These are phyloP conservation scores for Aureobasidium sp. DNA, from an alignment of 2,329 filamentous ascomycete species.

Conservation along the genomic window DNA sequence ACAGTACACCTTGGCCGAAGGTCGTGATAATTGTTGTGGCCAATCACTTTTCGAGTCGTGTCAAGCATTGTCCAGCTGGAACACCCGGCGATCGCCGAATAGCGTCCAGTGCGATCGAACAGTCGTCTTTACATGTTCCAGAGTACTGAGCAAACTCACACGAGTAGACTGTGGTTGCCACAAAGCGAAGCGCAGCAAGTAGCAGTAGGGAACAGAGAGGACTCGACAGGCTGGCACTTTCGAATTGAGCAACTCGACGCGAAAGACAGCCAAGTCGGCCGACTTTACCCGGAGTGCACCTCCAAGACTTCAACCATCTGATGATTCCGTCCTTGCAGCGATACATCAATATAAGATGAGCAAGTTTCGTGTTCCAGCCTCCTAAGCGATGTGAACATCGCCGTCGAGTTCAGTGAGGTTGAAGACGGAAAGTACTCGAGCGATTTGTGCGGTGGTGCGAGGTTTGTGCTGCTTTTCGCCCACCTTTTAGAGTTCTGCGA, in stretches of 20 bases:
- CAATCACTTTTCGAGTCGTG: background rate
- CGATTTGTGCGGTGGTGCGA: background rate
- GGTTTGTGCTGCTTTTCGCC: background rate
- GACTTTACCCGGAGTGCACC: background rate
- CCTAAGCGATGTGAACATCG: background rate
- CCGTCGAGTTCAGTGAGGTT: background rate
- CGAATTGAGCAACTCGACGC: background rate
- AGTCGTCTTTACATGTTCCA: background rate
- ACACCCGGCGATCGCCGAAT: background rate
- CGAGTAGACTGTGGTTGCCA: background rate
- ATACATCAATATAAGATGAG: conserved; percentile 8
- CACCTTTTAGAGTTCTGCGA: background rate
- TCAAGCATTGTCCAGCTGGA: background rate
- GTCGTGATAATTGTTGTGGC: background rate
- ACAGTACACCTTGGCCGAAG: no score
- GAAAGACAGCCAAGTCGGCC: background rate
- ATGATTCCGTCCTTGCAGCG: background rate
- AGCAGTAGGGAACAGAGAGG: background rate
- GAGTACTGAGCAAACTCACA: background rate
- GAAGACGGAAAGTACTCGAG: background rate
- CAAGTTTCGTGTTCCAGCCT: background rate
- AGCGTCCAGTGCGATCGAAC: no score
- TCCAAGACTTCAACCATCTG: background rate
- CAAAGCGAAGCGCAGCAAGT: background rate
- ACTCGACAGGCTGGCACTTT: background rate